A percentile compares a stretch with the other conserved stretches of the same genome.
Conservation (phyloP, 345 rosid genomes). For the Isatis tinctoria region DNA sequence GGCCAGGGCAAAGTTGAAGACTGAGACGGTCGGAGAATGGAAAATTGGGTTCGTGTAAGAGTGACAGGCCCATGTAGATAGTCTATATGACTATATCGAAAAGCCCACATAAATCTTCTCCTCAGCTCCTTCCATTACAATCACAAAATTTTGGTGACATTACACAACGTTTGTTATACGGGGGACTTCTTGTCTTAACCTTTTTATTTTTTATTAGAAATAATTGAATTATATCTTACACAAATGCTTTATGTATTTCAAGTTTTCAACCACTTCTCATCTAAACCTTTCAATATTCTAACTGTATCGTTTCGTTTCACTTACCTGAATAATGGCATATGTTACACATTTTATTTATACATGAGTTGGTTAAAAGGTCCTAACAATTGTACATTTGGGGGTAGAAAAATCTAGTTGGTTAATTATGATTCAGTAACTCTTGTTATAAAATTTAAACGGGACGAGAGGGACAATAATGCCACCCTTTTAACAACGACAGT, state of each 20-base stretch:
- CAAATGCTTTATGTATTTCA: background rate
- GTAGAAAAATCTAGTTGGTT: background rate
- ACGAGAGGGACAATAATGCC: conserved; percentile 16
- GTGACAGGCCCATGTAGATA: background rate
- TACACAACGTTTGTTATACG: background rate
- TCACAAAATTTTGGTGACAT: background rate
- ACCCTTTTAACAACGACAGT: conserved; percentile 24
- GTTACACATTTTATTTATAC: background rate
- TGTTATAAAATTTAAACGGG: background rate
- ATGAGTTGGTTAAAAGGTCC: background rate
- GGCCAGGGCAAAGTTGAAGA: no score
- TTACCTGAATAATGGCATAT: background rate
- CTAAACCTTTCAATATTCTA: background rate
- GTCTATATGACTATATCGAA: background rate
- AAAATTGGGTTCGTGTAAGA: background rate
- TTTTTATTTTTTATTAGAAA: background rate
- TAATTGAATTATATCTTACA: background rate
- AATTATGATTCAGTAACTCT: background rate
- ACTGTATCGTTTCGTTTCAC: background rate
- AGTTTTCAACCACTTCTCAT: background rate
- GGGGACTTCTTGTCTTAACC: background rate
- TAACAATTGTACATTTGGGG: background rate
- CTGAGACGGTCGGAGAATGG: no score
- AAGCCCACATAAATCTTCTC: background rate
- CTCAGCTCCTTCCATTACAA: background rate